Base-by-base conservation (phyloP, 805 yeast genomes). In the Ogataea parapolymorpha region DNA sequence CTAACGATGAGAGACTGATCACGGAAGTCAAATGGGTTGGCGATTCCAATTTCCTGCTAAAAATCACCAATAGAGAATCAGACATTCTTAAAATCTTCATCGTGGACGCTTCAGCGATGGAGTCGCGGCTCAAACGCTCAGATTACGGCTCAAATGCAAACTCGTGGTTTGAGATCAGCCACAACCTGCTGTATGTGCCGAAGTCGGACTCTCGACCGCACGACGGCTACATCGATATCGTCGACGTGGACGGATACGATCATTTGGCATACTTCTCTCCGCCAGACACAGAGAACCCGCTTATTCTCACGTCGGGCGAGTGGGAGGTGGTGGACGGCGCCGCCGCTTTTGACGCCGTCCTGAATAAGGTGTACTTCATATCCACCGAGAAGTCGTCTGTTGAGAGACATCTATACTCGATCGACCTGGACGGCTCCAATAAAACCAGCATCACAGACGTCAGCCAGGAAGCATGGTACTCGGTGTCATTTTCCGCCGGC, bases 241-340 rank as follows among this genome's bases (percentile, higher is more conserved):
- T 82, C 13, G 80, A 79, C 5, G 67, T 77, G 18, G 70, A 77
- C 45, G 81, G 81, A 0, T 78, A 71, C 59, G 72, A 72, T 48
- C 99, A 93, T 61, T 68, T 93, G 48, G 98, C 89, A 0, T 90
- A 84, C 61, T 93, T 79, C 58, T 68, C 85, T 2, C 93, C 95
- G 5, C 78, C 88, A 2, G 68, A 72, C 18, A 60, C 82, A 5
- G 47, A 77, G 0, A 61, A 63, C 12, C 87, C 87, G 3, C 54
- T 53, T 2, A 59, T 83, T 16, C 71, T 95, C 34, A 85, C 93
- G 1, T 43, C 62, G 3, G 99, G 99, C 6, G 64, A 74, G 1
- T 93, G 96, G 95, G 99, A 93, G 61, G 95, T 93, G n/a, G 84
- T 77, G 20, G 74, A 70, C 46, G 90, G 87, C 2, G 79, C 84